Conservation (phyloP, 805 yeast species). For the Wickerhamiella cacticola region DNA sequence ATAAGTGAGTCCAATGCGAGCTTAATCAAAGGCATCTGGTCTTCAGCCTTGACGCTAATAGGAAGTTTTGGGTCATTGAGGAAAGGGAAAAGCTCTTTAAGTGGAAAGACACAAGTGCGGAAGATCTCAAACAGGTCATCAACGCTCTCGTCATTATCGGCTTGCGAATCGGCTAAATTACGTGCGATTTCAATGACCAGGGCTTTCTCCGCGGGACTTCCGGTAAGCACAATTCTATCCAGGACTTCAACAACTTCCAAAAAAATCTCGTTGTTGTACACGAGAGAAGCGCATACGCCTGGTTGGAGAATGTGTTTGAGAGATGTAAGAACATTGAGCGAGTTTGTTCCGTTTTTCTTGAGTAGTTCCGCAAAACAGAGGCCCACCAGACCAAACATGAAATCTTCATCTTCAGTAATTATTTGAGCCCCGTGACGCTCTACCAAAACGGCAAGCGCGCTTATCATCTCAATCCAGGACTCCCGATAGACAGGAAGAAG, state of each 20-base stretch:
- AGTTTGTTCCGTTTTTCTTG: slow-evolving; percentile 27
- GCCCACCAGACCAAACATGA: slow-evolving; percentile 70
- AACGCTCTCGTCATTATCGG: slow-evolving; percentile 40
- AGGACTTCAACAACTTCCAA: slow-evolving; percentile 64
- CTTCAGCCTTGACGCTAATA: background rate
- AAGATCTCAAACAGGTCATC: slow-evolving; percentile 75
- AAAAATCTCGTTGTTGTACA: slow-evolving; percentile 58
- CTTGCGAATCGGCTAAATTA: slow-evolving; percentile 40
- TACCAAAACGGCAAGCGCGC: slow-evolving; percentile 57
- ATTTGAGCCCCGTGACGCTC: slow-evolving; percentile 39
- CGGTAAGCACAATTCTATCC: slow-evolving; percentile 56
- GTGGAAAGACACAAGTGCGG: slow-evolving; percentile 52
- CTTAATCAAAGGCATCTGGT: slow-evolving; percentile 31
- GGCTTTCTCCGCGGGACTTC: slow-evolving; percentile 36
- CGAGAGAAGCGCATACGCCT: slow-evolving; percentile 42
- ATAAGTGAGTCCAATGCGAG: slow-evolving; percentile 40
- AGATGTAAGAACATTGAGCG: slow-evolving; percentile 34
- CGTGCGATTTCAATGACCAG: slow-evolving; percentile 45
- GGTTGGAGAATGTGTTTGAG: slow-evolving; percentile 46
- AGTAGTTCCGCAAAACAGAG: slow-evolving; percentile 69
- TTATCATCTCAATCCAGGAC: slow-evolving; percentile 67
- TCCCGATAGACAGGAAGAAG: slow-evolving; percentile 39
- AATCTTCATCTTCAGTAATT: slow-evolving; percentile 34
- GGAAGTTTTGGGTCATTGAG: background rate
- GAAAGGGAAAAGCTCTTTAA: slow-evolving; percentile 31